Evolutionary conservation across 805 yeast genomes (phyloP).

Genomic region (Pichia membranifaciens): DNA sequence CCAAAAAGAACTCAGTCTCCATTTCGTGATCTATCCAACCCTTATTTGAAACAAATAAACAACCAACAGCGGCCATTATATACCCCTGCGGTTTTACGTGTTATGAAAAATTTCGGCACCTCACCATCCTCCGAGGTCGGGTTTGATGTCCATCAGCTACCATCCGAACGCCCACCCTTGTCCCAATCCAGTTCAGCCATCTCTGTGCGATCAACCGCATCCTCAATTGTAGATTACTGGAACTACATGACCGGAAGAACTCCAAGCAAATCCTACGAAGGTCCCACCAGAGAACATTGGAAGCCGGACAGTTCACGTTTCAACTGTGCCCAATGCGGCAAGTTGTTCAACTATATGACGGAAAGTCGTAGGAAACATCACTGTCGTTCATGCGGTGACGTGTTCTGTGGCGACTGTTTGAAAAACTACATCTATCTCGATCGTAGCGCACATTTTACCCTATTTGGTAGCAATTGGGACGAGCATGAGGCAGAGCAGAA

Average conservation of each 20-base stretch:
- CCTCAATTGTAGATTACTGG: constrained; percentile 27
- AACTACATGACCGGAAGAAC: constrained; percentile 17
- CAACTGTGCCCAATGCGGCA: constrained; percentile 64
- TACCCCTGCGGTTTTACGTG: constrained; percentile 80
- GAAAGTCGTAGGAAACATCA: constrained; percentile 46
- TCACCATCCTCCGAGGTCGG: constrained; percentile 3
- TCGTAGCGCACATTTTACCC: constrained; percentile 30
- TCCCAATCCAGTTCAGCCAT: constrained; percentile 17
- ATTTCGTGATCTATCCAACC: constrained; percentile 27
- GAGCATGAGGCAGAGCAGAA: not conserved
- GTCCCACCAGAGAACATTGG: constrained; percentile 65
- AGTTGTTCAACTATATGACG: constrained; percentile 68
- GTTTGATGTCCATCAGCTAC: constrained; percentile 12
- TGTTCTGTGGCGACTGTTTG: constrained; percentile 36
- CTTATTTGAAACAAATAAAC: constrained; percentile 61
- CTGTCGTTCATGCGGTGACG: constrained; percentile 37
- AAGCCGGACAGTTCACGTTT: constrained; percentile 60
- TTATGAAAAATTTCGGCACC: constrained; percentile 13
- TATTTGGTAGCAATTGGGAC: constrained; percentile 26
- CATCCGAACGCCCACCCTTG: constrained; percentile 9
- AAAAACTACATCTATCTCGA: constrained; percentile 32
- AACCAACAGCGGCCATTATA: constrained; percentile 84
- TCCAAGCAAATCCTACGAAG: constrained; percentile 13
- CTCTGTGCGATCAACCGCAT: constrained; percentile 21
- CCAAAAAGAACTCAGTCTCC: constrained; percentile 10